Base-by-base conservation (phyloP, 495 filamentous ascomycete genomes). In the Lophiotrema nucula region DNA sequence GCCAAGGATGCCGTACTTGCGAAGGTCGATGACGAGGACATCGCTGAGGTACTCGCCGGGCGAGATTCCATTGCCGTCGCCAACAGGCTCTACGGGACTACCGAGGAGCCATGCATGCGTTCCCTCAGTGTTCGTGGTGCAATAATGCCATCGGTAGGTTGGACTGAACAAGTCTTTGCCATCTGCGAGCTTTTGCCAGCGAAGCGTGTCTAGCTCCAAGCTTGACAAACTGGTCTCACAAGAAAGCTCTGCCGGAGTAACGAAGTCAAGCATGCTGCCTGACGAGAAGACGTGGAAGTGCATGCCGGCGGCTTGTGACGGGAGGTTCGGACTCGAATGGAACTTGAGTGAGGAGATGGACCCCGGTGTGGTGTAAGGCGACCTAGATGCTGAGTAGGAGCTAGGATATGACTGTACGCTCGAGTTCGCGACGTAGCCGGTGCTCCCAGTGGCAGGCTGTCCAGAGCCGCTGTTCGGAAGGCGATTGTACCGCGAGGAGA, bases 101-200 rank as follows among this genome's bases (percentile, higher is more conserved):
- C 93, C 93, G n/a, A 98, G 79, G 6, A 98, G 75, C 90, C 95
- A 98, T 10, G 90, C 92, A 64, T 95, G 96, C 2, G 93, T 97
- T 0, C 90, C 91, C 52, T 91, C 86, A 59, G 93, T 83, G 68
- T 96, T 90, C 71, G 95, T 85, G 0, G 89, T 91, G 69, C 93
- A 97, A 69, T 98, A 98, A 70, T 97, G 92, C 95, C 95, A 97
- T 46, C 90, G 83, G 69, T 91, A 97, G 10, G 86, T 86, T 0
- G 83, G 78, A 49, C 87, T 79, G 73, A 97, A 97, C 22, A 97
- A 87, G 67, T 97, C 95, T 24, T 86, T 86, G 8, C 93, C 95
- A 59, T 96, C 92, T 10, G 90, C 92, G 5, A 98, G 74, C 67
- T 89, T 92, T 69, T 93, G 90, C 93, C 93, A 98, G 33, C 90